phyloP scores from a whole-genome alignment of 2,329 filamentous ascomycete species.

The Huntiella abstrusa region DNA sequence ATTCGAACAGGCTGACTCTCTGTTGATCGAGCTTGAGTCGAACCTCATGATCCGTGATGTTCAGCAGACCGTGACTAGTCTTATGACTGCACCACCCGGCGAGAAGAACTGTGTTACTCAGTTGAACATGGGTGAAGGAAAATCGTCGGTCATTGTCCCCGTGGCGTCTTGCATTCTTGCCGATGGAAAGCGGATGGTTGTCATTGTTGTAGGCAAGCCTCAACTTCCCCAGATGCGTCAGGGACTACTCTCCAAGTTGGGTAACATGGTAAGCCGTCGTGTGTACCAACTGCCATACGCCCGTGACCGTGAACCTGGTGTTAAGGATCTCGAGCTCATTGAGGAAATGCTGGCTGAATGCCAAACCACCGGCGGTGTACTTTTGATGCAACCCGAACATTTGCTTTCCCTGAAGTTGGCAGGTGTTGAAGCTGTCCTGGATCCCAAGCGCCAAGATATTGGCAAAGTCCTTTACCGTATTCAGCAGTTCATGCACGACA shows the following conservation, averaged over 20 bases:
- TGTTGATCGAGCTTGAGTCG: constrained; percentile 47
- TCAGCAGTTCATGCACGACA: constrained; percentile 25
- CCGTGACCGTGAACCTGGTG: constrained; percentile 22
- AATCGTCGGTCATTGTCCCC: constrained; percentile 50
- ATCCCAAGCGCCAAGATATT: background rate
- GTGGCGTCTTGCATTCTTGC: constrained; percentile 38
- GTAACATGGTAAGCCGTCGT: constrained; percentile 33
- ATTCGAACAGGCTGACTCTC: constrained; percentile 32
- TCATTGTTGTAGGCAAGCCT: constrained; percentile 42
- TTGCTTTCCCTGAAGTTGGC: constrained; percentile 44
- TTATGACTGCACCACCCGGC: constrained; percentile 30
- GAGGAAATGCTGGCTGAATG: constrained; percentile 21
- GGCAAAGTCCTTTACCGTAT: constrained; percentile 21
- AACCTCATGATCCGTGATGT: constrained; percentile 39
- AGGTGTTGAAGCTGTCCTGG: constrained; percentile 27
- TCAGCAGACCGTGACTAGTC: constrained; percentile 36
- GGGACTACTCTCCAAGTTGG: constrained; percentile 33
- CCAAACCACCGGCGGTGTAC: constrained; percentile 29
- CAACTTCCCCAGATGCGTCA: constrained; percentile 42
- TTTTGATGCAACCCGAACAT: constrained; percentile 46
- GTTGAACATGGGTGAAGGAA: constrained; percentile 55
- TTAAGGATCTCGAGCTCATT: constrained; percentile 21
- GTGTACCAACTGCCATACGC: constrained; percentile 42
- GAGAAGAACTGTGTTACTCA: constrained; percentile 37
- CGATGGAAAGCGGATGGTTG: constrained; percentile 29